These are phyloP conservation scores for Withania somnifera DNA, from an alignment of 305 asterid species.

Conservation along the genomic window DNA sequence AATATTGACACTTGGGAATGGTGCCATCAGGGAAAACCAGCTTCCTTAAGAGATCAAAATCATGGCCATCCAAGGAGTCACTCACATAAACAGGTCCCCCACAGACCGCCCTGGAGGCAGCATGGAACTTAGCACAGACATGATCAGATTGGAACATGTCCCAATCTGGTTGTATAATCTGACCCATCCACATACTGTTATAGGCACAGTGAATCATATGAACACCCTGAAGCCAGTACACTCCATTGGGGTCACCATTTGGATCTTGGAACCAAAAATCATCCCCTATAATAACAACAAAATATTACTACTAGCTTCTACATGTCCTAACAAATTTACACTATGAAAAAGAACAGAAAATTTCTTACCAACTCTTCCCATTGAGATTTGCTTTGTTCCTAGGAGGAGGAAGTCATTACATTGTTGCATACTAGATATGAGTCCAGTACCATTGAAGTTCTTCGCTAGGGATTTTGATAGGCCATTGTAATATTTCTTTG, in stretches of 20 bases:
- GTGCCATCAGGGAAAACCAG: conserved; percentile 58
- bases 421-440: conserved; percentile 64
- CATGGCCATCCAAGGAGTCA: conserved; percentile 69
- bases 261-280: conserved; percentile 93
- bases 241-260: conserved; percentile 77
- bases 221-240: conserved; percentile 80
- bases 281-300: conserved; percentile 33
- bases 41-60: conserved; percentile 47
- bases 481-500: conserved; percentile 63
- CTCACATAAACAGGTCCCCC: conserved; percentile 81
- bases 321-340: not conserved
- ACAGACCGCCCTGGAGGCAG: conserved; percentile 76
- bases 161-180: conserved; percentile 79
- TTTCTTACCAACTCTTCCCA: conserved; percentile 78
- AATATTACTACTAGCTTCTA: not conserved
- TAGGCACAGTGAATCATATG: conserved; percentile 92
- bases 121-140: conserved; percentile 62
- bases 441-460: conserved; percentile 67
- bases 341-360: not conserved
- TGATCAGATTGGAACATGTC: conserved; percentile 86
- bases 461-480: conserved; percentile 49
- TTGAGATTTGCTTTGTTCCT: conserved; percentile 68
- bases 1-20: conserved; percentile 56
- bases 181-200: conserved; percentile 91
- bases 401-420: conserved; percentile 69